phyloP scores from a whole-genome alignment of 805 yeast genomes.

The Kodamaea sagamina region DNA sequence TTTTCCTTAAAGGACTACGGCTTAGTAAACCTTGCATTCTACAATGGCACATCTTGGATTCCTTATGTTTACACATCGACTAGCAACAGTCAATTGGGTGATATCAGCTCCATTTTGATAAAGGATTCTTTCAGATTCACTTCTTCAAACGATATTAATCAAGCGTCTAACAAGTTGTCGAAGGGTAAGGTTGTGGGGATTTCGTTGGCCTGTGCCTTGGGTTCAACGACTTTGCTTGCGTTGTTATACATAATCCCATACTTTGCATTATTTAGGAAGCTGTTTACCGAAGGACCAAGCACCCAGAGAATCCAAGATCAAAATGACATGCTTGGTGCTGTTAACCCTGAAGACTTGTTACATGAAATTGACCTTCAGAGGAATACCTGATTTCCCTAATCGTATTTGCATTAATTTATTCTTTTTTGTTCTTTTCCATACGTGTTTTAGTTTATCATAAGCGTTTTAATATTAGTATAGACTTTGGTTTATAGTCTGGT shows the following conservation, averaged over 20 bases:
- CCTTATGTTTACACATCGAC: slow-evolving; percentile 55
- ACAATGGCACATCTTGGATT: slow-evolving; percentile 65
- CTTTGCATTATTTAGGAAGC: slow-evolving; percentile 35
- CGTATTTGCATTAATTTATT: slow-evolving; percentile 5
- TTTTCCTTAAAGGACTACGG: slow-evolving; percentile 55
- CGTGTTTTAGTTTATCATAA: slow-evolving; percentile 3
- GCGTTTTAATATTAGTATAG: not conserved
- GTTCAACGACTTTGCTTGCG: slow-evolving; percentile 44
- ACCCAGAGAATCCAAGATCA: slow-evolving; percentile 40
- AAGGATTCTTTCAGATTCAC: slow-evolving; percentile 37
- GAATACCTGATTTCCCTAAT: slow-evolving; percentile 7
- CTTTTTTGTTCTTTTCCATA: slow-evolving; percentile 1
- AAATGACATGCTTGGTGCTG: slow-evolving; percentile 46
- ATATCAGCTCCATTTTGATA: slow-evolving; percentile 32
- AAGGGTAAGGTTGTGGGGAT: slow-evolving; percentile 47
- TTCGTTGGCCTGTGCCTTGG: slow-evolving; percentile 48
- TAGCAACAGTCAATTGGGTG: slow-evolving; percentile 25
- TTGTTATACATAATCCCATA: slow-evolving; percentile 44
- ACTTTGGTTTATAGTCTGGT: too few species aligned
- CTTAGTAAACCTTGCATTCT: slow-evolving; percentile 59
- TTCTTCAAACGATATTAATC: slow-evolving; percentile 36
- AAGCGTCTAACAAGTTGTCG: slow-evolving; percentile 25
- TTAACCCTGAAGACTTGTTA: slow-evolving; percentile 44
- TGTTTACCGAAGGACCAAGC: slow-evolving; percentile 18
- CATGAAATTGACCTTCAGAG: slow-evolving; percentile 49